Percentiles rank a stretch among this genome's conserved stretches.
Conservation (phyloP, 441 rosid species). For the Brassica hybrid region DNA sequence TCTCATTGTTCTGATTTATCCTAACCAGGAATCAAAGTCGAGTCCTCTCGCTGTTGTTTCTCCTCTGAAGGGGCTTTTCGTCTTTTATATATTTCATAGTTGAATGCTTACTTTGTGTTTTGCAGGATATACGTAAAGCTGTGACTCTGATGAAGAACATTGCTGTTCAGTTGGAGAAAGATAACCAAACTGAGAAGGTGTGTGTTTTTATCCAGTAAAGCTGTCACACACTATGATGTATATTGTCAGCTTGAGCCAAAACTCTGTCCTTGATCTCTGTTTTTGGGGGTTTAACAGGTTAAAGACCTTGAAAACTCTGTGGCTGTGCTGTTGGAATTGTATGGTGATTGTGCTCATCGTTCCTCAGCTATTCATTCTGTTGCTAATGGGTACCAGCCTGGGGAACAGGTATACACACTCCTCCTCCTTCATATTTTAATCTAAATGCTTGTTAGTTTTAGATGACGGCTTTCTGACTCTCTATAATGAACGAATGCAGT, state of each 20-base stretch:
- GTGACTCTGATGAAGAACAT: constrained; percentile 63
- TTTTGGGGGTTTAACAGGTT: constrained; percentile 53
- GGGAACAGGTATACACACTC: constrained; percentile 51
- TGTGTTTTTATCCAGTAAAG: not conserved
- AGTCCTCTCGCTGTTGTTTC: constrained; percentile 8
- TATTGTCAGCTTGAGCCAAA: not conserved
- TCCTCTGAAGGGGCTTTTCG: not conserved
- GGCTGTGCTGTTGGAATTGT: constrained; percentile 59
- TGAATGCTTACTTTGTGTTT: constrained; percentile 3
- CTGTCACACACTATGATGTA: not conserved
- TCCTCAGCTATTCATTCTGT: constrained; percentile 68
- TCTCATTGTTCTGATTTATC: not conserved
- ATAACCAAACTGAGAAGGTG: constrained; percentile 66
- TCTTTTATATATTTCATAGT: not conserved
- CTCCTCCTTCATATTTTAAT: constrained; percentile 18
- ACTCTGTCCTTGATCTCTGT: constrained; percentile 11
- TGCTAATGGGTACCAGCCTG: constrained; percentile 66
- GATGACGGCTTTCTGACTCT: constrained; percentile 30
- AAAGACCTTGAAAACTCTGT: constrained; percentile 75
- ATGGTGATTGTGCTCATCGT: constrained; percentile 53
- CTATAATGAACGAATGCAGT: constrained; percentile 50
- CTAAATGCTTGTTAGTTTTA: constrained; percentile 6
- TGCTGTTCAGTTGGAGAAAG: constrained; percentile 71
- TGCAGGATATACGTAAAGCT: constrained; percentile 68
- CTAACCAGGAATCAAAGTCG: not conserved